phyloP scores from a whole-genome alignment of 2,329 filamentous ascomycete genomes.

The Hypoxylon sp. region DNA sequence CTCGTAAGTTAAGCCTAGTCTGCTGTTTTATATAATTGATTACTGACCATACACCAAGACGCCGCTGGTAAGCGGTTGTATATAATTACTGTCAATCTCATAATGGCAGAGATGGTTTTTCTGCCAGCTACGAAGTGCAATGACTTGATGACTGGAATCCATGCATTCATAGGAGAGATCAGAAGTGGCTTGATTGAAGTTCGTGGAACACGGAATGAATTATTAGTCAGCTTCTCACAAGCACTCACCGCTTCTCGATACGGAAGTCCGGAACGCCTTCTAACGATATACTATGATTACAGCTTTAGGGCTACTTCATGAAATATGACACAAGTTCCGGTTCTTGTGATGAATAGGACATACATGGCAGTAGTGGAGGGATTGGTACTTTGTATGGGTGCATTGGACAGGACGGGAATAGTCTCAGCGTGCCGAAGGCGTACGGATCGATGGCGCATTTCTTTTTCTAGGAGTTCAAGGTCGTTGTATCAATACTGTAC shows the following conservation, averaged over 20 bases:
- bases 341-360: conserved; percentile 12
- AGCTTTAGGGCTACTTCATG: conserved; percentile 4
- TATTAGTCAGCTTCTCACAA: not conserved
- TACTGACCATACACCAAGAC: conserved; percentile 44
- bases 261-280: not conserved
- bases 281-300: conserved; percentile 4
- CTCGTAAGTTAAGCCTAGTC: conserved; percentile 44
- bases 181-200: not conserved
- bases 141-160: not conserved
- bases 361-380: not conserved
- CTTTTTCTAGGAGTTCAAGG: conserved; percentile 12
- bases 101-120: not conserved
- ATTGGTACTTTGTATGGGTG: conserved; percentile 22
- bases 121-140: not conserved
- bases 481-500: conserved; percentile 35
- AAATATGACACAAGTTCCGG: not conserved
- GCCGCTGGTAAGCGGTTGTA: conserved; percentile 48
- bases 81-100: not conserved
- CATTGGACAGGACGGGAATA: conserved; percentile 24
- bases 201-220: not conserved
- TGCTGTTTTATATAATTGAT: not conserved
- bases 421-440: conserved; percentile 8
- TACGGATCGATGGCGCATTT: conserved; percentile 14
- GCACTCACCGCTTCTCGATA: conserved; percentile 1
- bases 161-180: not conserved